Base-by-base conservation (phyloP, 1,139 yeast genomes). In the Geotrichum australiense region DNA sequence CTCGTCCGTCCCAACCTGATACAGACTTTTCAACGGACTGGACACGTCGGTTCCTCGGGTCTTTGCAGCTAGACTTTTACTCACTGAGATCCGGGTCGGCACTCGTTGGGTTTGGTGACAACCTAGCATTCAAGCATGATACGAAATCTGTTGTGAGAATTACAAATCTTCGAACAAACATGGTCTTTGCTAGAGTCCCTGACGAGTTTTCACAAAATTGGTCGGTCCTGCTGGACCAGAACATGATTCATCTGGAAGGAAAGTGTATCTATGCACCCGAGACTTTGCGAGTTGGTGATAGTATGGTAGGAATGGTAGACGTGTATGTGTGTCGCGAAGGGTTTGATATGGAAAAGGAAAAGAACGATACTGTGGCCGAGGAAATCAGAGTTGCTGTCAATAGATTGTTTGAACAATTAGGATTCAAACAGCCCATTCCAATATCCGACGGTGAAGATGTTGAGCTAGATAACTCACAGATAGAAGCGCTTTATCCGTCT, bases 171-270 rank as follows among this genome's bases (percentile, higher is more conserved):
- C 39, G 46, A 3, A 28, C 15, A 6, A 65, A 64, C n/a, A 43
- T 84, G 47, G 95, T 85, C 56, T 68, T 89, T 28, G 96, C 94
- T 0, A 71, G 95, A 48, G 58, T 86, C 1, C 80, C 87, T 0
- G 39, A 81, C 49, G 83, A 78, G 40, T 64, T 78, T 28, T 86
- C 94, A 0, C 63, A 74, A n/a, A 70, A 80, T 6, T 58, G 87
- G 8, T 72, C 80, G 2, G 85, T 94, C 0, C 66, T 87, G 30
- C 50, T 86, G 4, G 85, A 77, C 45, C 62, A 74, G 7, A 66
- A 69, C 5, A 66, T 78, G 5, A 74, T 82, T 15, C 57, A 59
- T 1, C 80, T 85, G 54, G 72, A 71, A 29, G 76, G 76, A 0
- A 70, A 75, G 0, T 71, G 84, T 26, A 70, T 83, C n/a, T 76